These are phyloP conservation scores for Malassezia sp. DNA, from an alignment of 1,284 basidiomycete genomes.

Conservation along the genomic window DNA sequence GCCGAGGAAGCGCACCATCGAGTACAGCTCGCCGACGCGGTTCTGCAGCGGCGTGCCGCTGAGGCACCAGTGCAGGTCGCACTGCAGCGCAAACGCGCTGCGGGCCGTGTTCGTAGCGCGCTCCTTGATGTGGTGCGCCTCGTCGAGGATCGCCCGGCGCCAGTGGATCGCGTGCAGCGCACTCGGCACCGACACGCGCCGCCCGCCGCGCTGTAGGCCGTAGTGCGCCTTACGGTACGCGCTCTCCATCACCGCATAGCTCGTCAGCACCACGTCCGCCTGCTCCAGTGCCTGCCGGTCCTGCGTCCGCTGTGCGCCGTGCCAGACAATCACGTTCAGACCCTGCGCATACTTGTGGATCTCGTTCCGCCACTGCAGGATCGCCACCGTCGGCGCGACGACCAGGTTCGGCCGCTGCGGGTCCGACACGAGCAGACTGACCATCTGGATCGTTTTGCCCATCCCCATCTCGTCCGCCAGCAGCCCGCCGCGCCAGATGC, in stretches of 20 bases:
- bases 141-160: constrained; percentile 95
- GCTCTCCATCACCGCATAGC: constrained; percentile 69
- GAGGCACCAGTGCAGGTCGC: constrained; percentile 81
- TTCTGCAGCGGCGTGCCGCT: constrained; percentile 80
- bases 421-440: constrained; percentile 73
- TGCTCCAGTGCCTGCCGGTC: constrained; percentile 62
- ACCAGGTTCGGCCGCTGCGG: constrained; percentile 72
- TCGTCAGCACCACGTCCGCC: constrained; percentile 62
- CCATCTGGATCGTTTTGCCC: constrained; percentile 98
- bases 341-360: constrained; percentile 55
- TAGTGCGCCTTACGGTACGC: constrained; percentile 82
- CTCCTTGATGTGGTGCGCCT: constrained; percentile 87
- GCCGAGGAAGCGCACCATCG: constrained; percentile 57
- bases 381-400: constrained; percentile 78
- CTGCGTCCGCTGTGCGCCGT: constrained; percentile 58
- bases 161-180: constrained; percentile 75
- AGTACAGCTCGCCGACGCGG: constrained; percentile 91
- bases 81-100: constrained; percentile 75
- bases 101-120: constrained; percentile 89
- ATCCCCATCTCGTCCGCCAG: constrained; percentile 82
- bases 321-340: constrained; percentile 70
- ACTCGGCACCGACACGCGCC: constrained; percentile 77
- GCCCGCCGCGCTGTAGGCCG: constrained; percentile 76
- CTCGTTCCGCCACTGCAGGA: constrained; percentile 98
- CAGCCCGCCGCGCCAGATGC: constrained; percentile 81